A percentile compares a stretch with the other conserved stretches of the same genome.
These are phyloP conservation scores for Heliamphora exappendiculata DNA, from an alignment of 148 eudicot genomes.

Conservation along the genomic window DNA sequence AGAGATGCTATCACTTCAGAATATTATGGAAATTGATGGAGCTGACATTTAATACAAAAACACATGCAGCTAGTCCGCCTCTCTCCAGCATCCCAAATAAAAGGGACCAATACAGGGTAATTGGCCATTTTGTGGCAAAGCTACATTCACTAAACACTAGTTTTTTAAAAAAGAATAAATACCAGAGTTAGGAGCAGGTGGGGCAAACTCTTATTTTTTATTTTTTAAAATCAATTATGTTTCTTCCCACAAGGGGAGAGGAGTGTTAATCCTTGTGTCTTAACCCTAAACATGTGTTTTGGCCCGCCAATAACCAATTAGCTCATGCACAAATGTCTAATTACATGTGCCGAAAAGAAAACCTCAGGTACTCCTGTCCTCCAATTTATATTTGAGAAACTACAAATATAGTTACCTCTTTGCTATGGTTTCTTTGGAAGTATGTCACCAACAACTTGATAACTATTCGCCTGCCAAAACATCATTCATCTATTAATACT, in stretches of 20 bases:
- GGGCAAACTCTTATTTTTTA: background rate
- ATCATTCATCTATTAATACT: slow-evolving; percentile 5
- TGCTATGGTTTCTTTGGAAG: slow-evolving; percentile 96
- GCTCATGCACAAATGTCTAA: background rate
- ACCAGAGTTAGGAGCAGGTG: background rate
- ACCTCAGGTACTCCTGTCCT: background rate
- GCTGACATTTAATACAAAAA: background rate
- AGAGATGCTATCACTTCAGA: background rate
- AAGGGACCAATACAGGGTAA: background rate
- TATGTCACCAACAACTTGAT: slow-evolving; percentile 94
- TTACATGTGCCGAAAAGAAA: background rate
- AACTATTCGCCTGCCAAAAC: slow-evolving; percentile 85
- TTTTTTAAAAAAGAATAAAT: background rate
- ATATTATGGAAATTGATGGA: background rate
- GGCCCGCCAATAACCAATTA: background rate
- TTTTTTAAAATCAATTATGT: no score
- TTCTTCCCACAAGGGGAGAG: no score
- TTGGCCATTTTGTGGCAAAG: background rate
- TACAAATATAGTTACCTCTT: slow-evolving; percentile 49
- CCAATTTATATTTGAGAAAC: no score
- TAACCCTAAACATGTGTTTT: background rate
- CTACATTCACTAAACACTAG: background rate
- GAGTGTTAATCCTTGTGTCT: no score
- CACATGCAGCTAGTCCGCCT: background rate
- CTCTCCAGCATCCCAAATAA: background rate